Base-by-base conservation (phyloP, 2,329 filamentous ascomycete species). In the Ceratocystiopsis minuta region DNA sequence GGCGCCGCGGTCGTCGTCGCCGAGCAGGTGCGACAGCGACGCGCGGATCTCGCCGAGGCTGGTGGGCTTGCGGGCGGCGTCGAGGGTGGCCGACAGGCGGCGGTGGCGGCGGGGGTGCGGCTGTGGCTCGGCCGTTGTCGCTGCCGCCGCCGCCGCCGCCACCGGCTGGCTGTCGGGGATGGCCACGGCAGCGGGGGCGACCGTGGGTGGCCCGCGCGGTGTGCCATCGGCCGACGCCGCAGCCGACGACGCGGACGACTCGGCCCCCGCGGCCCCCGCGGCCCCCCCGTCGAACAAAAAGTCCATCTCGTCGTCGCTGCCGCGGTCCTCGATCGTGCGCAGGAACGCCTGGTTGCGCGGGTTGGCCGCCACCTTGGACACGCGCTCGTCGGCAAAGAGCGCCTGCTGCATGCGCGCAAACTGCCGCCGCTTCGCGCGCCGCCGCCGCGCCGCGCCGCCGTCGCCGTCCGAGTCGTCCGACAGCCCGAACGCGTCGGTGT, bases 371-470 rank as follows among this genome's bases (percentile, higher is more conserved):
- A 96, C 84, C 58, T 88, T 87, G 55, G 81, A 84, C 51, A 98
- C 75, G 34, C 85, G 84, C 57, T 94, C 87, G 53, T 96, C 87
- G 18, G 82, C 70, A 38, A 94, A 72, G 10, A 98, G 68, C 7
- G 87, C 82, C 57, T 85, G 86, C 43, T 86, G 80, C 80, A 94
- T 92, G 61, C 84, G 83, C 33, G 81, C 81, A 58, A 93, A 93
- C 54, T 95, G 84, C 34, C 78, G 72, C 41, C 85, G 79, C 65
- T 92, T 94, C 65, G 80, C 76, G 40, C 84, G 76, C 37, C 81
- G 75, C 37, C 76, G 73, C 28, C 80, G 74, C 52, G 88, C 82
- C 16, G 80, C 75, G 48, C 81, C 85, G 51, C 95, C 88, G 50
- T 95, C 88, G 3, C 84, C 88, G 56, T 96, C 90, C 6, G 85